Evolutionary conservation across 2,329 filamentous ascomycete species (phyloP), one percentile per base, ranked within the genome.

Genomic region (Cercospora canescens): DNA sequence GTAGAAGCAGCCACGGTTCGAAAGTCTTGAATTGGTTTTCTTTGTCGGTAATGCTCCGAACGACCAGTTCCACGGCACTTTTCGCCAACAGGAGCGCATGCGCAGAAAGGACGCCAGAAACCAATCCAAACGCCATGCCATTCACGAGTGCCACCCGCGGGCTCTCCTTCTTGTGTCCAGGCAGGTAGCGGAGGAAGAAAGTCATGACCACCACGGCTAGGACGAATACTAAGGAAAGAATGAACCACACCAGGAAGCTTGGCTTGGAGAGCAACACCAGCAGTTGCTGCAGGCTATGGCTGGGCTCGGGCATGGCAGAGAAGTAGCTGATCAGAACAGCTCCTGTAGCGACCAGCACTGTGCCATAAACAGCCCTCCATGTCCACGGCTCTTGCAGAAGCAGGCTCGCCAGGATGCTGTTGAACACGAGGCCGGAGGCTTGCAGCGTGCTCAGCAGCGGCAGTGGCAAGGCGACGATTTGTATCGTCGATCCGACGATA

Each of bases 341-440:
- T 62, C 95, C 95, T 24, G 84, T 84, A 69, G 92, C 94, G 48
- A 98, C 95, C 58, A 99, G 87, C 60, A 95, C 74, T 1, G 95
- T 99, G 39, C 95, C 95, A 74, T 92, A 87, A 39, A 96, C 85
- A n/a, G 94, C 97, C 86, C 93, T 96, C 77, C 87, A 88, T 60
- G 95, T 98, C 80, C 98, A 99, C 4, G 94, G 92, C 80, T 99
- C 94, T 75, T 91, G 90, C 56, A 99, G 86, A 74, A 98, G 92
- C 64, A 98, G 82, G 52, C 93, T 96, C 68, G 95, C 95, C 84
- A 96, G 97, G 79, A 98, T 93, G 64, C 94, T 97, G 83, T 99
- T 99, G 85, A 99, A 99, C 68, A 99, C 95, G 63, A 99, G 86
- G 52, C 95, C 95, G 3, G 94, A 96, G 18, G 94, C 94, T 81